Conservation (phyloP, 2,329 filamentous ascomycete species). For the Epichloe coenophiala region DNA sequence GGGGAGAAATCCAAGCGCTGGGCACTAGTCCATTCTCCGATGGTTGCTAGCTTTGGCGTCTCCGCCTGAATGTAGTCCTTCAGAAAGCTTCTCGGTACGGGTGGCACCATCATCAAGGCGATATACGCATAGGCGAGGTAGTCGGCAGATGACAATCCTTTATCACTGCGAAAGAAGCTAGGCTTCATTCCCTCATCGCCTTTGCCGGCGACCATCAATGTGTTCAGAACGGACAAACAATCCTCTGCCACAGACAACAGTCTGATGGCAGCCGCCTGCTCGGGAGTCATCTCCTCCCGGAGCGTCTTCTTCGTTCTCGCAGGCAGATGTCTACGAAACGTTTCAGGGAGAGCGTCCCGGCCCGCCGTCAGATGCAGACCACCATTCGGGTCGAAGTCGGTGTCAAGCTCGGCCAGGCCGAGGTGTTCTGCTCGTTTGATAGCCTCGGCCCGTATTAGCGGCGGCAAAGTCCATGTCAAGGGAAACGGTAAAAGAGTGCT, state of each 20-base stretch:
- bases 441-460: constrained; percentile 56
- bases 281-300: constrained; percentile 49
- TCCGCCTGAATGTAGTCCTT: constrained; percentile 27
- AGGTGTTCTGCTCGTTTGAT: constrained; percentile 56
- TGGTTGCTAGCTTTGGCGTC: constrained; percentile 16
- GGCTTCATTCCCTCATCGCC: constrained; percentile 13
- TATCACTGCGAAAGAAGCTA: constrained; percentile 18
- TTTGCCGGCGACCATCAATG: constrained; percentile 28
- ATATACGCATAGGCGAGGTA: constrained; percentile 74
- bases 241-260: constrained; percentile 59
- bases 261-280: constrained; percentile 61
- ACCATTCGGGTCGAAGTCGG: constrained; percentile 34
- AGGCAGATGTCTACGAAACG: constrained; percentile 25
- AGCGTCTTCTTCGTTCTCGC: constrained; percentile 40
- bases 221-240: constrained; percentile 58
- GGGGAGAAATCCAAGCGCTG: constrained; percentile 11
- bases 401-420: constrained; percentile 54
- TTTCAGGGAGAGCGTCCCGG: constrained; percentile 24
- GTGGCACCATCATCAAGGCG: constrained; percentile 48
- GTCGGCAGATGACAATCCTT: constrained; percentile 40
- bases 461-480: constrained; percentile 74
- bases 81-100: constrained; percentile 28
- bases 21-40: constrained; percentile 14
- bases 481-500: constrained; percentile 72
- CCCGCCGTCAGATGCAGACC: constrained; percentile 23